Percentiles rank a stretch among this genome's conserved stretches.
Conservation (phyloP, 176 grass and related monocot species). For the Phoenix roebelenii region DNA sequence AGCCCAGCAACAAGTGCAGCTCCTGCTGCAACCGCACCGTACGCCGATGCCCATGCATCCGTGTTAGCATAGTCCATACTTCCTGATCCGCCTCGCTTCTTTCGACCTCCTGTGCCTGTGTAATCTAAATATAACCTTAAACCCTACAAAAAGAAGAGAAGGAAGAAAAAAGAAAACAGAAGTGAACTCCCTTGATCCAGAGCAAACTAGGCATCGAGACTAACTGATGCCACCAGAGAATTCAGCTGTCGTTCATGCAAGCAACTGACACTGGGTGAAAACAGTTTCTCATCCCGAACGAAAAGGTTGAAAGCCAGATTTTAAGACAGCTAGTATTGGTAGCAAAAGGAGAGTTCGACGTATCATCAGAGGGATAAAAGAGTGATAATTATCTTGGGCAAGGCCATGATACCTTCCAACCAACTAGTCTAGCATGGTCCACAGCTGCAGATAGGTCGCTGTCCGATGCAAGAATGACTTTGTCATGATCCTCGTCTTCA, state of each 20-base stretch:
- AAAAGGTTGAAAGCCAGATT: too few species aligned
- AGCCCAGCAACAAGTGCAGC: slow-evolving; percentile 51
- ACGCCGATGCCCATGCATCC: slow-evolving; percentile 37
- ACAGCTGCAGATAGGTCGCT: slow-evolving; percentile 58
- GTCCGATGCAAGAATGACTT: slow-evolving; percentile 59
- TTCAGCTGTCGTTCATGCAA: too few species aligned
- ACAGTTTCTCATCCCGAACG: too few species aligned
- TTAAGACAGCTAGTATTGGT: too few species aligned
- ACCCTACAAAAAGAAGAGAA: slow-evolving; percentile 20
- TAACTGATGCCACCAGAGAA: too few species aligned
- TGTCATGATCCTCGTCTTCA: slow-evolving; percentile 77
- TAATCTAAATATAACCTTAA: slow-evolving; percentile 62
- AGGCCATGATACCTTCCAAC: slow-evolving; percentile 55
- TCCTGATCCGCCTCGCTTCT: slow-evolving; percentile 6
- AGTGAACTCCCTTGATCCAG: background rate
- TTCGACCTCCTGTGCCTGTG: slow-evolving; percentile 22
- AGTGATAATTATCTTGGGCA: too few species aligned
- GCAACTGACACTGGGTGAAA: too few species aligned
- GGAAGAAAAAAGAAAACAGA: background rate
- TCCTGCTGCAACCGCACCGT: slow-evolving; percentile 38
- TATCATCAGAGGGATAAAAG: too few species aligned
- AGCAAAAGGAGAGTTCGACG: too few species aligned
- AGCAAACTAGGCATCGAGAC: too few species aligned
- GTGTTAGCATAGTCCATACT: slow-evolving; percentile 18
- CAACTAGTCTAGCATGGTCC: slow-evolving; percentile 65